phyloP scores from a whole-genome alignment of 2,329 filamentous ascomycete species.

The Annulohypoxylon truncatum region DNA sequence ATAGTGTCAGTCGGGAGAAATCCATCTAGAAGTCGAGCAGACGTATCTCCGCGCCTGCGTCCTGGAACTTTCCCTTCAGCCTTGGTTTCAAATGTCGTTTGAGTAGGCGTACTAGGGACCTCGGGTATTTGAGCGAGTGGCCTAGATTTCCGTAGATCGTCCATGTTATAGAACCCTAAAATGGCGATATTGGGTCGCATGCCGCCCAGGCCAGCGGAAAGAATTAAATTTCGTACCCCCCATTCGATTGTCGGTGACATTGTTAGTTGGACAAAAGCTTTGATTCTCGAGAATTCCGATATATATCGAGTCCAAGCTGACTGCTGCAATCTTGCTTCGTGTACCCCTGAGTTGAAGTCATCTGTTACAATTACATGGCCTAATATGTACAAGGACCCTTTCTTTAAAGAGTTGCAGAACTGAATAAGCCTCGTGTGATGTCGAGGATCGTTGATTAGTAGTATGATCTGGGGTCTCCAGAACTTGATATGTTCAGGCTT shows the following conservation, averaged over 20 bases:
- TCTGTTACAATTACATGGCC: conserved; percentile 89
- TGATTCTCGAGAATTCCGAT: conserved; percentile 82
- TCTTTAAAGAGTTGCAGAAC: conserved; percentile 92
- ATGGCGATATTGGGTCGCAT: conserved; percentile 92
- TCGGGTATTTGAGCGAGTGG: conserved; percentile 69
- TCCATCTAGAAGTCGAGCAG: conserved; percentile 66
- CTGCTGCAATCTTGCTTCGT: conserved; percentile 84
- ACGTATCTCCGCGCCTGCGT: conserved; percentile 64
- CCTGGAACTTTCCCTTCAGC: conserved; percentile 48
- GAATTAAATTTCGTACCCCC: conserved; percentile 84
- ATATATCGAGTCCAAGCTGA: conserved; percentile 88
- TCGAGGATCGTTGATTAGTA: conserved; percentile 86
- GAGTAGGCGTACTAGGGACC: conserved; percentile 53
- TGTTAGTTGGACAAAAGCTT: conserved; percentile 88
- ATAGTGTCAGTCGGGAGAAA: conserved; percentile 76
- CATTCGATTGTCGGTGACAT: conserved; percentile 86
- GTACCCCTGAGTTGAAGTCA: conserved; percentile 81
- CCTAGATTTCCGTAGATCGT: conserved; percentile 74
- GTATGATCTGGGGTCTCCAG: conserved; percentile 88
- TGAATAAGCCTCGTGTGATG: conserved; percentile 85
- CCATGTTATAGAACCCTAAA: conserved; percentile 82
- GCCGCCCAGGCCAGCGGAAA: conserved; percentile 84
- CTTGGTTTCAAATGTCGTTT: conserved; percentile 49
- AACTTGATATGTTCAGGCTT: conserved; percentile 93
- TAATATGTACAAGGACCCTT: conserved; percentile 84